Evolutionary conservation across 2,329 filamentous ascomycete species (phyloP).

Genomic region (Aspergillus sp.): DNA sequence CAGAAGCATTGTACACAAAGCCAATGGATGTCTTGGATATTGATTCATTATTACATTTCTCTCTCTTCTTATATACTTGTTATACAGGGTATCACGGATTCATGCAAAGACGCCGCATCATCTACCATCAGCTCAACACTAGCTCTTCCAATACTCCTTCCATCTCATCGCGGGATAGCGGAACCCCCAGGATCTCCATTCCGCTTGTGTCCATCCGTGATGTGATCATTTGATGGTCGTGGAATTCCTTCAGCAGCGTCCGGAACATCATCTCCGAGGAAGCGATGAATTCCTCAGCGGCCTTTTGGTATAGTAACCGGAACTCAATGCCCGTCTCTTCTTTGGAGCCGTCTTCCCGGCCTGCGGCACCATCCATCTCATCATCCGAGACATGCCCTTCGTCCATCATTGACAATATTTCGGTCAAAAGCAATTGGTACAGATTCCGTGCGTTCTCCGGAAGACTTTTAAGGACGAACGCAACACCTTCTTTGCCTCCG

Average conservation of each 20-base stretch:
- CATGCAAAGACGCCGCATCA: too few relatives aligned
- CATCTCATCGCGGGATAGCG: conserved; percentile 81
- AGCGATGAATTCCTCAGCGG: conserved; percentile 93
- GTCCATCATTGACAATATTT: conserved; percentile 70
- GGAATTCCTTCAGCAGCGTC: conserved; percentile 92
- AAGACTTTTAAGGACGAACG: conserved; percentile 82
- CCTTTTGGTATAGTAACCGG: conserved; percentile 86
- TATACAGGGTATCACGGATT: conserved; percentile 28
- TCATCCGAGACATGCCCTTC: conserved; percentile 47
- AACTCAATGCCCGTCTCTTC: conserved; percentile 73
- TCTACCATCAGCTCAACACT: conserved; percentile 27
- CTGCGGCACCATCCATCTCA: conserved; percentile 37
- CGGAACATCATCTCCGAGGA: conserved; percentile 94
- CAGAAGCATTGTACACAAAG: too few relatives aligned
- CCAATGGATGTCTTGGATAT: too few relatives aligned
- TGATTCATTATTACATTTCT: neutral
- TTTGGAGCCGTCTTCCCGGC: conserved; percentile 16
- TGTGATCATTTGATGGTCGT: conserved; percentile 96
- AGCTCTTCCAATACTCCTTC: conserved; percentile 82
- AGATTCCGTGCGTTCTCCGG: conserved; percentile 88
- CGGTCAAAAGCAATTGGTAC: conserved; percentile 78
- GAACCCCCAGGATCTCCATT: conserved; percentile 78
- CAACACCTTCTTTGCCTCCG: conserved; percentile 85
- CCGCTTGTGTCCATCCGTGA: conserved; percentile 81
- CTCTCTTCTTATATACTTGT: conserved; percentile 1